Evolutionary conservation across 768 basidiomycete species (phyloP).

Genomic region (Tephrocybe sp.): DNA sequence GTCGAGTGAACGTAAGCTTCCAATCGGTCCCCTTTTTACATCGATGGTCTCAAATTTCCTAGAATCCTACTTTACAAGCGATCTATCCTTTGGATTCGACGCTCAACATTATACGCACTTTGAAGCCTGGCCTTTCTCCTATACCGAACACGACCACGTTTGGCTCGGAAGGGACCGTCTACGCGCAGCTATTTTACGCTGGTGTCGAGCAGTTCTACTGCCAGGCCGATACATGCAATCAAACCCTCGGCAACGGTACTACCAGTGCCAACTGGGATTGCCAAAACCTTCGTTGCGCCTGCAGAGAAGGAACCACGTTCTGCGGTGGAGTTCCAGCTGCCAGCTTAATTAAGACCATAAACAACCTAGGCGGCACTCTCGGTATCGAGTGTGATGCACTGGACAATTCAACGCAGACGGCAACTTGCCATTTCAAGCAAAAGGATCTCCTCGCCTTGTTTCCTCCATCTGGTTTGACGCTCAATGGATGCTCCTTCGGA

Average conservation of each 20-base stretch:
- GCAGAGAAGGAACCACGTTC: conserved; percentile 66
- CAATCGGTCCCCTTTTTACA: background rate
- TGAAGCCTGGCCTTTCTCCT: conserved; percentile 69
- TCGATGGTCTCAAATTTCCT: background rate
- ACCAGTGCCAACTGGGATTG: conserved; percentile 66
- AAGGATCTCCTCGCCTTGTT: conserved; percentile 63
- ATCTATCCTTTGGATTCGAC: conserved; percentile 70
- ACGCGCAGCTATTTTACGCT: conserved; percentile 73
- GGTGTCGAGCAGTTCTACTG: conserved; percentile 91
- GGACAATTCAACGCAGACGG: conserved; percentile 40
- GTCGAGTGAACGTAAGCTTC: conserved; percentile 70
- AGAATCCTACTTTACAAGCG: conserved; percentile 84
- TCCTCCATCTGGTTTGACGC: conserved; percentile 65
- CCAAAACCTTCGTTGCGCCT: conserved; percentile 69
- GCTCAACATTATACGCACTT: conserved; percentile 76
- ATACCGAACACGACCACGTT: conserved; percentile 60
- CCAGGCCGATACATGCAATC: conserved; percentile 64
- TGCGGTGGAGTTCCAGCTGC: conserved; percentile 54
- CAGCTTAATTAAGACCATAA: conserved; percentile 60
- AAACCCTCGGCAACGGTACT: conserved; percentile 41
- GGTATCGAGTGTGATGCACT: conserved; percentile 62
- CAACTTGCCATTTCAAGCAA: conserved; percentile 79
- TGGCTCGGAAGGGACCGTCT: conserved; percentile 49
- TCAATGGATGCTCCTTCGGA: conserved; percentile 77
- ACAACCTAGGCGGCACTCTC: conserved; percentile 62